Conservation (phyloP, 306 rosid genomes). For the Gleditsia sinensis region DNA sequence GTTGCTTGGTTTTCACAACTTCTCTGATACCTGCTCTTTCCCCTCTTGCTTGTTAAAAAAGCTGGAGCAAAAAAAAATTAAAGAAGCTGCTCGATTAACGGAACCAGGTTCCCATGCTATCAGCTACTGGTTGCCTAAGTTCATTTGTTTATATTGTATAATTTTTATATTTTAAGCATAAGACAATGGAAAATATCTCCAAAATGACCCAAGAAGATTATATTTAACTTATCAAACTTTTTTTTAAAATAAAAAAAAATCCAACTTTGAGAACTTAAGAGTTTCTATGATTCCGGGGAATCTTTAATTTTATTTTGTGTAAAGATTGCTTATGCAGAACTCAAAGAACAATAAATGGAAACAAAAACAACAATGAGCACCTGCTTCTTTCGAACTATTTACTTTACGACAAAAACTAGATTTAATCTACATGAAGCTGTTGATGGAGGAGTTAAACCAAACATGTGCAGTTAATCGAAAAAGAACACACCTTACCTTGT, state of each 20-base stretch:
- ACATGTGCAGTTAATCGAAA: not conserved
- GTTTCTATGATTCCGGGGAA: not conserved
- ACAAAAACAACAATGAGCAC: not conserved
- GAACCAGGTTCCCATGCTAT: constrained; percentile 35
- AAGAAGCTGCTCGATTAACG: constrained; percentile 29
- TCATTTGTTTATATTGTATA: constrained; percentile 33
- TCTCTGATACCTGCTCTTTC: not conserved
- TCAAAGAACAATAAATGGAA: not conserved
- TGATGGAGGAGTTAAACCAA: not conserved
- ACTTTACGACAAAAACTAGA: constrained; percentile 22
- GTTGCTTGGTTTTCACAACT: not conserved
- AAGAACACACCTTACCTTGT: not conserved
- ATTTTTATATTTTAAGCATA: constrained; percentile 14
- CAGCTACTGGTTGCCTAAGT: constrained; percentile 31
- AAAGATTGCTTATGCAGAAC: not conserved
- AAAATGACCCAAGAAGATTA: not conserved
- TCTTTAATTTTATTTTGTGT: not conserved
- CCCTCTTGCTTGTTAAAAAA: not conserved
- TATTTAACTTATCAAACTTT: constrained; percentile 18
- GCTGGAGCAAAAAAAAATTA: not conserved
- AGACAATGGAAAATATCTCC: constrained; percentile 3
- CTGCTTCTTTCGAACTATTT: constrained; percentile 31
- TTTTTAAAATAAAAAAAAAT: not conserved
- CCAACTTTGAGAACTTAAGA: not conserved
- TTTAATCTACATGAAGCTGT: constrained; percentile 3